Conservation (phyloP, 495 filamentous ascomycete genomes). For the Margaritispora aquatica region DNA sequence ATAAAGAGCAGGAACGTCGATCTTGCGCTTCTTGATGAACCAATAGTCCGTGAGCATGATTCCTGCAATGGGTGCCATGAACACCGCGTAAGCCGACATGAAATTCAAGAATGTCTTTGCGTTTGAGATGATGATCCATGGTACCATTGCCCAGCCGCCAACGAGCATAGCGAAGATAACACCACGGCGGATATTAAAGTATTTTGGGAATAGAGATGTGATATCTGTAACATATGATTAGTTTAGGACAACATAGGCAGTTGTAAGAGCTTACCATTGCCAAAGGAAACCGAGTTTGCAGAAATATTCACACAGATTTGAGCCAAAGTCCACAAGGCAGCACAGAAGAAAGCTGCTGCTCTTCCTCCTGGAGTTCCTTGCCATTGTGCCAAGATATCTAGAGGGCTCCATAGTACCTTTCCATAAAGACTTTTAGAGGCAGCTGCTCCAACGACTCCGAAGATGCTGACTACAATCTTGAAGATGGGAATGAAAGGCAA, state of each 20-base stretch:
- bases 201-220: constrained; percentile 32
- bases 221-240: constrained; percentile 20
- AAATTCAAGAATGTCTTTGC: constrained; percentile 38
- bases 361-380: constrained; percentile 22
- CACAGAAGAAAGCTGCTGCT: constrained; percentile 36
- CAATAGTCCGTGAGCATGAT: constrained; percentile 37
- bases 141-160: constrained; percentile 26
- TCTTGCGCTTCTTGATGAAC: constrained; percentile 1
- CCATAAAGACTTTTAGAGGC: constrained; percentile 32
- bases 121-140: constrained; percentile 44
- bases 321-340: constrained; percentile 33
- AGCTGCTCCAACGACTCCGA: constrained; percentile 34
- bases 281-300: constrained; percentile 33
- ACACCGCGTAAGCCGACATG: constrained; percentile 37
- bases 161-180: constrained; percentile 33
- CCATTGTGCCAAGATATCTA: constrained; percentile 33
- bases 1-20: neutral
- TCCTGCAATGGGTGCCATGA: constrained; percentile 42
- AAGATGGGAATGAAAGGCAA: constrained; percentile 1
- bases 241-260: neutral
- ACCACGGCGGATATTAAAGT: constrained; percentile 35
- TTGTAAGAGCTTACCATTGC: constrained; percentile 18
- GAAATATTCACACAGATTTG: constrained; percentile 37
- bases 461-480: constrained; percentile 18
- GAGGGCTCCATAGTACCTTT: constrained; percentile 35